Evolutionary conservation across 2,329 filamentous ascomycete species (phyloP).

Genomic region (Periconia digitata): DNA sequence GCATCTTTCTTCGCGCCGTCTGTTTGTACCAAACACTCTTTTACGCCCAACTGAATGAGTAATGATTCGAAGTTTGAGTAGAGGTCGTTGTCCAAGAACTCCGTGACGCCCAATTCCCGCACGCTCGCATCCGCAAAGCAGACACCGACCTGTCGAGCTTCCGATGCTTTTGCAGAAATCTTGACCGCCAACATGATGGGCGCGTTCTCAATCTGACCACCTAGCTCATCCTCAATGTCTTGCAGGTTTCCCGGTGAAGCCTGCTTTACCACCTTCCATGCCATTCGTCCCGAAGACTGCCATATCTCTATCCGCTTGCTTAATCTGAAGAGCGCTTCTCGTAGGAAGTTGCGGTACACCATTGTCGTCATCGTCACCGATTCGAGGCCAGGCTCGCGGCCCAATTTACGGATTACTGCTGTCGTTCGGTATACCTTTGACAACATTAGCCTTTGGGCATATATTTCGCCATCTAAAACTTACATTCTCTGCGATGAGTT

Average conservation of each 20-base stretch:
- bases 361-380: conserved; percentile 96
- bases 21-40: conserved; percentile 84
- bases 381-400: conserved; percentile 78
- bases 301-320: conserved; percentile 92
- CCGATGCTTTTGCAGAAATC: conserved; percentile 80
- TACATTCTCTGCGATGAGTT: conserved; percentile 78
- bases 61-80: conserved; percentile 98
- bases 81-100: conserved; percentile 97
- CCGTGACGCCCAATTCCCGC: conserved; percentile 90
- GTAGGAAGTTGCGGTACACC: conserved; percentile 91
- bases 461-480: conserved; percentile 17
- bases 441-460: neutral
- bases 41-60: conserved; percentile 92
- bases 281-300: conserved; percentile 75
- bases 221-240: conserved; percentile 94
- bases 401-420: conserved; percentile 88
- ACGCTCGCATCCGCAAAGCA: conserved; percentile 98
- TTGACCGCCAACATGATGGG: conserved; percentile 96
- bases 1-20: conserved; percentile 82
- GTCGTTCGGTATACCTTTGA: conserved; percentile 91
- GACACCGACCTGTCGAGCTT: conserved; percentile 85
- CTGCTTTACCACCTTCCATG: conserved; percentile 87
- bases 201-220: conserved; percentile 80
- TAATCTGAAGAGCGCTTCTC: conserved; percentile 88
- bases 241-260: conserved; percentile 95